Conservation (phyloP, 345 rosid species). For the Excoecaria agallocha region DNA sequence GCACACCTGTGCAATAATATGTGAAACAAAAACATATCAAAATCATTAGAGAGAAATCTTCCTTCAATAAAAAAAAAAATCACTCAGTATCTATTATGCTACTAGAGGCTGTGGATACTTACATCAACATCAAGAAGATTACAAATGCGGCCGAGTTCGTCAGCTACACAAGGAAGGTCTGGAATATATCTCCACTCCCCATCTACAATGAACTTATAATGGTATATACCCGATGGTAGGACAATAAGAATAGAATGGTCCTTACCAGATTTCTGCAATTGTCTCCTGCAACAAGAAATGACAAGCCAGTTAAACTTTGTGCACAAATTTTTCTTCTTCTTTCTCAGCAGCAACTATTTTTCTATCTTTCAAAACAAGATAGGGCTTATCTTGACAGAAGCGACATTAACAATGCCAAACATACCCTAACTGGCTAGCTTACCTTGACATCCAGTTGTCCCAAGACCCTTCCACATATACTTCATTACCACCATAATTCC, state of each 20-base stretch:
- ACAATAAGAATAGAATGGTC: constrained; percentile 79
- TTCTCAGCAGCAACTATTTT: neutral
- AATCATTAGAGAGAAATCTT: neutral
- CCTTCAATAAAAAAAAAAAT: neutral
- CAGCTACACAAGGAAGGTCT: constrained; percentile 69
- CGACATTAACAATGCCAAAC: neutral
- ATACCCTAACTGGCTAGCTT: neutral
- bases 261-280: constrained; percentile 75
- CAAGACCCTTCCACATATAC: constrained; percentile 91
- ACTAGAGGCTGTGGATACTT: constrained; percentile 29
- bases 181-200: constrained; percentile 79
- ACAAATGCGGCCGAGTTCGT: constrained; percentile 62
- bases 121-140: constrained; percentile 86
- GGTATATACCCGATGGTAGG: constrained; percentile 75
- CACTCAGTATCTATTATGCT: neutral
- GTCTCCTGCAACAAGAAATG: constrained; percentile 52
- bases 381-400: neutral
- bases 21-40: neutral
- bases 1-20: neutral
- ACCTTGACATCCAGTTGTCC: constrained; percentile 91
- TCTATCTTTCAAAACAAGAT: neutral
- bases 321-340: neutral
- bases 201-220: constrained; percentile 83
- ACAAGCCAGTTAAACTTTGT: constrained; percentile 6
- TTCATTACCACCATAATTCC: constrained; percentile 86